phyloP scores from a whole-genome alignment of 345 rosid genomes.

The Gossypium mustelinum region DNA sequence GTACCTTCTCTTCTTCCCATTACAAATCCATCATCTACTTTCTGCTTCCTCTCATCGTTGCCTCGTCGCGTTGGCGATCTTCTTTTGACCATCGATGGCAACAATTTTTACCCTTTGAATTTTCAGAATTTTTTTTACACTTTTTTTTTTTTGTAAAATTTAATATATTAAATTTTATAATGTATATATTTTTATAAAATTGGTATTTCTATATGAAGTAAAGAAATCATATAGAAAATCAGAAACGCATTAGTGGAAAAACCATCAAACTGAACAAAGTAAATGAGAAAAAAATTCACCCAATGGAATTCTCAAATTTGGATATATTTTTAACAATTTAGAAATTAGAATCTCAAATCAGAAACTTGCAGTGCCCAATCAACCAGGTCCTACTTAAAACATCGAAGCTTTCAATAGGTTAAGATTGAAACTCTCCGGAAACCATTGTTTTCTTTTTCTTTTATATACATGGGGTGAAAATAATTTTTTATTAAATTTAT shows the following conservation, averaged over 20 bases:
- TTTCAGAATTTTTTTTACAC: too few relatives aligned
- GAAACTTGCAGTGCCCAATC: neutral
- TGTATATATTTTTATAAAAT: too few relatives aligned
- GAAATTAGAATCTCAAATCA: neutral
- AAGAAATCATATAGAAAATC: conserved; percentile 9
- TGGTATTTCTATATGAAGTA: neutral
- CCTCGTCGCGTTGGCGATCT: too few relatives aligned
- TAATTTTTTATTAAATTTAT: too few relatives aligned
- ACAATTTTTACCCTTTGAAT: too few relatives aligned
- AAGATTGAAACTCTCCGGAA: neutral
- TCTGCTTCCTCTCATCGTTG: too few relatives aligned
- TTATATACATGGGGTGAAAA: too few relatives aligned
- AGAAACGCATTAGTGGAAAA: neutral
- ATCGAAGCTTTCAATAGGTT: neutral
- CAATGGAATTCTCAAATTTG: neutral
- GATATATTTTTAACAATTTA: neutral
- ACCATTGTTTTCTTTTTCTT: neutral
- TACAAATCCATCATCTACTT: too few relatives aligned
- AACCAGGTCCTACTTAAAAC: neutral
- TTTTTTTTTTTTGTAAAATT: too few relatives aligned
- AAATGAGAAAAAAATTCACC: neutral
- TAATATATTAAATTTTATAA: too few relatives aligned
- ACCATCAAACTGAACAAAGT: neutral
- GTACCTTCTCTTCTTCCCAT: too few relatives aligned
- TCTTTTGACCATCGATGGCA: too few relatives aligned